Base-by-base conservation (phyloP, 306 rosid species). In the Lathyrus aphaca region DNA sequence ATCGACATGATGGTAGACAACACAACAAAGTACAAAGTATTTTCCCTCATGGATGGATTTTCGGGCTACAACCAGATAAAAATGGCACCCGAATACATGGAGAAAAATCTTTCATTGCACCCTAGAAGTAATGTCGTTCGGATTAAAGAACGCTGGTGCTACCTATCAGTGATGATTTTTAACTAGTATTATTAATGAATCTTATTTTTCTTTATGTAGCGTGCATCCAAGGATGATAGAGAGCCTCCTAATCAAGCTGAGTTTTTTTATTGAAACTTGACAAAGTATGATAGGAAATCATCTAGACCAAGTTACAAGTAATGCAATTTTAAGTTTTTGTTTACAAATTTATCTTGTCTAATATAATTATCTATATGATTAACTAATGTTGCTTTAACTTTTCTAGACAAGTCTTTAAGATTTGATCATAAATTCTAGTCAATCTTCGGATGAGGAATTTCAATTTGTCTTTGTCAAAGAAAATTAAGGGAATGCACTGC, bases 351-450 rank as follows among this genome's bases (percentile, higher is more conserved):
- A 21, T 23, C 18, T 3, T 5, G 4, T 21, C 39, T 8, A 64
- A 64, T 21, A 64, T 63, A 63, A 56, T 19, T 18, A 19, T 17
- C 12, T 10, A 43, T 19, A 40, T 19, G 37, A 12, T 40, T 40
- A 63, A 19, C 10, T 19, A 62, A 43, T 1, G 17, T 23, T 44
- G 40, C n/a, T 43, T 64, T 25, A 4, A 43, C 14, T 64, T 23
- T 64, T 25, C 8, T 64, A 44, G 70, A n/a, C 32, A 64, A 23
- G 9, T 14, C 70, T 64, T 44, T 8, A 64, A 23, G 42, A 64
- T 16, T 64, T 43, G 54, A 62, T 39, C 12, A 18, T 21, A 14
- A 65, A 21, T 27, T 65, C 16, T 15, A 25, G 42, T 27, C 5
- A 45, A 6, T 16, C 56, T 45, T 27, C 56, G n/a, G 59, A 53